A percentile compares a stretch with the other conserved stretches of the same genome.
phyloP scores from a whole-genome alignment of 192 early-diverging fungal species.

The Backusella mclennaniae region DNA sequence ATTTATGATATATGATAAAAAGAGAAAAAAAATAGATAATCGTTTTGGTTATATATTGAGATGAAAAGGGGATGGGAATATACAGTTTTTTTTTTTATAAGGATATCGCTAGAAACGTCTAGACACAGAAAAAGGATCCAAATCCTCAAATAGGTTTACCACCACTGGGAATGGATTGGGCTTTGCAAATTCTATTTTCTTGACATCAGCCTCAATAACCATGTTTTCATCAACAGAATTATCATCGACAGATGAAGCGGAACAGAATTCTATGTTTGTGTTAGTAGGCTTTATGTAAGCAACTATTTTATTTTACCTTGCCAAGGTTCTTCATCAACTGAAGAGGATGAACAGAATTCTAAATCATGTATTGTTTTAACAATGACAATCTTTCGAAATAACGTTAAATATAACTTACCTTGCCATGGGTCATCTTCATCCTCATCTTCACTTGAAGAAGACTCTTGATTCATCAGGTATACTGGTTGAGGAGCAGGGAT shows the following conservation, averaged over 20 bases:
- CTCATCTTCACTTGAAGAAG: neutral
- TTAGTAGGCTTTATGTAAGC: neutral
- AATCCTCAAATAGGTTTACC: neutral
- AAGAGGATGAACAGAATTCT: constrained; percentile 7
- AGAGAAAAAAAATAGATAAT: neutral
- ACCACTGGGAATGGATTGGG: neutral
- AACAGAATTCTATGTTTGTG: neutral
- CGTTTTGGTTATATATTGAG: neutral
- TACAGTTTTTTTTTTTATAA: neutral
- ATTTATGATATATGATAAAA: neutral
- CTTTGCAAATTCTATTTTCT: neutral
- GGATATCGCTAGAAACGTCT: neutral
- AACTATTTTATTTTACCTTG: neutral
- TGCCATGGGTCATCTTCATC: neutral
- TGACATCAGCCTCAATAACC: neutral
- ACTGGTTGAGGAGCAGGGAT: neutral
- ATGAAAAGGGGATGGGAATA: neutral
- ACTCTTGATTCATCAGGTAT: neutral
- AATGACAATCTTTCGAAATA: neutral
- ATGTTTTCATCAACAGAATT: constrained; percentile 1
- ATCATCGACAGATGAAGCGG: neutral
- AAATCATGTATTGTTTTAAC: neutral
- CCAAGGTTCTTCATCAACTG: neutral
- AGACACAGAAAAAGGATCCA: constrained; percentile 1
- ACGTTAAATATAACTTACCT: neutral